Base-by-base conservation (phyloP, 345 rosid species). In the Moringa oleifera region DNA sequence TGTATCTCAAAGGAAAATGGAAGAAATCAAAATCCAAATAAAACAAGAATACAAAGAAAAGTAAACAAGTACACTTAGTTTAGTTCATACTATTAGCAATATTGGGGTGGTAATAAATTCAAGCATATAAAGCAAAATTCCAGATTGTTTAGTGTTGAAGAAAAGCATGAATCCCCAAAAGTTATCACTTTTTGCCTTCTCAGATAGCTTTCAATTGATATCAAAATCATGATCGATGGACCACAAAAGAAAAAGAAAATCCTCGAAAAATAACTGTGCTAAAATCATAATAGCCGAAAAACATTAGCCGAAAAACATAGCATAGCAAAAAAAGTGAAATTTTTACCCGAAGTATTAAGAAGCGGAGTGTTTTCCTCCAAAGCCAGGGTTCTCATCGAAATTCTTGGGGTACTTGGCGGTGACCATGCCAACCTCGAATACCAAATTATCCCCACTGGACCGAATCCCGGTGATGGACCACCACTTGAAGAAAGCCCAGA, bases 391-490 rank as follows among this genome's bases (percentile, higher is more conserved):
- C 55, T 75, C 80, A n/a, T 70, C 77, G 68, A 92, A 92, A 65
- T 84, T 93, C 76, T 83, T 85, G 20, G 98, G 83, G 70, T 79
- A 93, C 68, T 93, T 93, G 10, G 90, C 95, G 19, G 88, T 75
- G 0, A 81, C 80, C 62, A 75, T 65, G 8, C 90, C 96, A 20
- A 88, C 95, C 64, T 91, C 98, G 55, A 91, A 91, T 0, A 82
- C 87, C 72, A 91, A 73, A 68, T 88, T 71, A 20, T 85, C 91
- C 7, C 88, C 95, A 16, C 79, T 84, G 22, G 90, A 75, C 68
- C 79, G 68, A 56, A 93, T 93, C 51, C 98, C 98, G 1, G 94
- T 85, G 18, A 92, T 84, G 15, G 90, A 81, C 98, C 97, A 92
- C 88, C 87, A 87, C 75, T 76, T 62, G 71, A 81, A 92, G 62